Evolutionary conservation across 2,329 filamentous ascomycete genomes (phyloP).

Genomic region (Penicillium sp.): DNA sequence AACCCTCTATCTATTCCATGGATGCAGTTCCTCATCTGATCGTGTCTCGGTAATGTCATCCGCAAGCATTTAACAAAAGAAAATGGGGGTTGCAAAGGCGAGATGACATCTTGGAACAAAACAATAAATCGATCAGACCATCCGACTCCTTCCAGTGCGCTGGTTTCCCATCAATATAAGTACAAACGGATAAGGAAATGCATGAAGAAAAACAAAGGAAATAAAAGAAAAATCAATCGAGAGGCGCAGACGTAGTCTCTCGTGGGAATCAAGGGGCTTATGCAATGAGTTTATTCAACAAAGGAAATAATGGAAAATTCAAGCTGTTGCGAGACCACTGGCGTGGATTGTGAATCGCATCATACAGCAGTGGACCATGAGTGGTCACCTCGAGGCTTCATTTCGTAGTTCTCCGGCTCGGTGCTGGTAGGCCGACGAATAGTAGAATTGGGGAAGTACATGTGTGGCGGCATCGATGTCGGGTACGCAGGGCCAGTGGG

Average conservation of each 20-base stretch:
- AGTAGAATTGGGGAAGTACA: conserved; percentile 63
- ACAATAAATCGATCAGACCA: conserved; percentile 8
- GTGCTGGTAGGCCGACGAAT: conserved; percentile 67
- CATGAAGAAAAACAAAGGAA: conserved; percentile 9
- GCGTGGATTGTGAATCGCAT: conserved; percentile 7
- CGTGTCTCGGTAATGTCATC: conserved; percentile 23
- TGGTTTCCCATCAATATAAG: conserved; percentile 10
- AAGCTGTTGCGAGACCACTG: background rate
- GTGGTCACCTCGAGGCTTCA: conserved; percentile 44
- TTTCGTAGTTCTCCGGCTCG: conserved; percentile 59
- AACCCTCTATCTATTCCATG: conserved; percentile 11
- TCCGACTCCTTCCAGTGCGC: conserved; percentile 10
- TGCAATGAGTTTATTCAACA: conserved; percentile 19
- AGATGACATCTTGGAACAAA: conserved; percentile 14
- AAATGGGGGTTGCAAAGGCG: conserved; percentile 5
- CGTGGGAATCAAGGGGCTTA: conserved; percentile 21
- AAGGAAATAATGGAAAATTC: conserved; percentile 15
- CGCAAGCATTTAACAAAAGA: conserved; percentile 16
- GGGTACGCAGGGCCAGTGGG: conserved; percentile 48
- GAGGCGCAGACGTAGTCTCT: conserved; percentile 9
- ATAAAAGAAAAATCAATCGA: conserved; percentile 10
- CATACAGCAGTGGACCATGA: conserved; percentile 33
- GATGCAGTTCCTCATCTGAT: conserved; percentile 22
- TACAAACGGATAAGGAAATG: conserved; percentile 11
- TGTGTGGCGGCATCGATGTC: conserved; percentile 45